Percentiles rank a stretch among this genome's conserved stretches.
These are phyloP conservation scores for Skeletonema tropicum DNA, from an alignment of 108 stramenopile species.

Conservation along the genomic window DNA sequence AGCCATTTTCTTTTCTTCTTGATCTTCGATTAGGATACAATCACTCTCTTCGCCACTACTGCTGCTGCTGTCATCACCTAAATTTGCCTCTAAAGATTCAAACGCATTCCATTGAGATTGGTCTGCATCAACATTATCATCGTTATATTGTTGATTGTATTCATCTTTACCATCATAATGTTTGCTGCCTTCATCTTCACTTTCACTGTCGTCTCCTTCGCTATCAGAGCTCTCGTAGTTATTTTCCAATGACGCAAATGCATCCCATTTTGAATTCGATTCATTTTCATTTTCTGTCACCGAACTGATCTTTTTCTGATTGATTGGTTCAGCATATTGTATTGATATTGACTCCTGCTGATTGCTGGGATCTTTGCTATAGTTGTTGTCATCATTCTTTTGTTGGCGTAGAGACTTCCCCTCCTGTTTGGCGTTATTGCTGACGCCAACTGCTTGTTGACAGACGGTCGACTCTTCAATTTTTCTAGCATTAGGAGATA, in stretches of 20 bases:
- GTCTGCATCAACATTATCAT: not conserved
- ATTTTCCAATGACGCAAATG: conserved; percentile 16
- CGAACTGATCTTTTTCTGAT: not conserved
- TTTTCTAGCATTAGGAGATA: not conserved
- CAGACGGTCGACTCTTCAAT: not conserved
- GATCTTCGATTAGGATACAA: not conserved
- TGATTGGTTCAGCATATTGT: not conserved
- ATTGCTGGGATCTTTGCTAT: too few relatives aligned
- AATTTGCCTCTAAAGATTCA: not conserved
- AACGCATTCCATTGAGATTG: conserved; percentile 4
- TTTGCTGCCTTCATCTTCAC: not conserved
- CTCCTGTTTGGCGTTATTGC: not conserved
- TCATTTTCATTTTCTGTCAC: too few relatives aligned
- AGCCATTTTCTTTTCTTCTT: not conserved
- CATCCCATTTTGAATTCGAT: conserved; percentile 13
- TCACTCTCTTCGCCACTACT: conserved; percentile 4
- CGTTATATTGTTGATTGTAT: not conserved
- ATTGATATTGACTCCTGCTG: not conserved
- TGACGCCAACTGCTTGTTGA: too few relatives aligned
- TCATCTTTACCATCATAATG: not conserved
- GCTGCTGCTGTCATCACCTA: not conserved
- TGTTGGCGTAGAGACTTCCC: not conserved
- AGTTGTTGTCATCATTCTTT: not conserved
- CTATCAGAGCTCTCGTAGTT: conserved; percentile 16
- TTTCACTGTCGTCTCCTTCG: not conserved